Evolutionary conservation across 2,329 filamentous ascomycete genomes (phyloP), one percentile per base, ranked within the genome.

Genomic region (Magnaporthiopsis rhizophila): DNA sequence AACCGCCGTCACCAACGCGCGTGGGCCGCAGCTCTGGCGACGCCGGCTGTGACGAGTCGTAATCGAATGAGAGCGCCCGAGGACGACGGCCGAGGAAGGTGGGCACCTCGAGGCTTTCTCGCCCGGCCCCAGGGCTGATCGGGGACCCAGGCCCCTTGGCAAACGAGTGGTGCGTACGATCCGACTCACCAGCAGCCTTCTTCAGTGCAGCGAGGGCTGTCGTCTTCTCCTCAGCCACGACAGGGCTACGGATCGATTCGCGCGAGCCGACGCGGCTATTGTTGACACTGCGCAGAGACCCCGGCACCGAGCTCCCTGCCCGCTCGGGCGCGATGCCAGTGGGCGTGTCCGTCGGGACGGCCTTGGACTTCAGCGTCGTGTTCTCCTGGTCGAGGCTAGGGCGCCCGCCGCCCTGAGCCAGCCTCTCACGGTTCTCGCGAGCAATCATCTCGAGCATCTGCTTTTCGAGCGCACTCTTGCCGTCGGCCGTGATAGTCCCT

Each of bases 371-470:
- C 75, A 3, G 72, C 32, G 28, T 72, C 74, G 36, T 69, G 18
- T 53, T 21, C 21, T 53, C 45, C 45, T 11, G 45, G 45, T 53
- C 45, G 45, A 53, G 8, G 45, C 45, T 53, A n/a, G 18, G 45
- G n/a, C 45, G 45, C 18, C 45, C 45, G 45, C 5, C 45, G n/a
- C 18, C 45, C 45, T 53, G 45, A 21, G 45, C 45, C 45, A n/a
- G 45, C 9, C 45, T 21, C 18, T 53, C 45, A 53, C 45, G 45
- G 7, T 78, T 79, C 70, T 87, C 84, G 66, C 79, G 80, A 7
- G 81, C 81, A 66, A 87, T 79, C 76, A 86, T 82, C 65, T 86
- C 83, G 65, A 81, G 74, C 83, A 87, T 87, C 69, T 87, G 85
- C 71, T 83, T 86, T 66, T 86, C 83, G 15, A 87, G 73, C 15